Conservation (phyloP, 2,329 filamentous ascomycete species). For the Grosmannia serpens region DNA sequence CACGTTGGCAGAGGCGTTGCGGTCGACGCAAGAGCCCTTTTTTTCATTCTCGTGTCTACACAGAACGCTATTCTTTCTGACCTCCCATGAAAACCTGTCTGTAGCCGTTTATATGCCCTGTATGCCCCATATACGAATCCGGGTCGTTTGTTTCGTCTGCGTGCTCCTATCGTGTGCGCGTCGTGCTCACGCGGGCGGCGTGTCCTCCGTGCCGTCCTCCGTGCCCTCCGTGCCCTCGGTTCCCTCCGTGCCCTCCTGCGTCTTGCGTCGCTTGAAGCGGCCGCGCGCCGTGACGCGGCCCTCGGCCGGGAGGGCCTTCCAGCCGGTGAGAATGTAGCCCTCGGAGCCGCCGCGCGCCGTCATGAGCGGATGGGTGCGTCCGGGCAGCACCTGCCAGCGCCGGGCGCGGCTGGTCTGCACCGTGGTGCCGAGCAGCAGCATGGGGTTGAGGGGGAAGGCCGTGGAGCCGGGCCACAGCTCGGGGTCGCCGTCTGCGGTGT, state of each 20-base stretch:
- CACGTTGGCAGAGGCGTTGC: neutral
- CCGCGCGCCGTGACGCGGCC: constrained; percentile 76
- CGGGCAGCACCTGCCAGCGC: constrained; percentile 83
- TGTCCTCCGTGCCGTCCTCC: no score
- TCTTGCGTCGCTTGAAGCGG: constrained; percentile 56
- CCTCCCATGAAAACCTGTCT: neutral
- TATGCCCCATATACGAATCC: neutral
- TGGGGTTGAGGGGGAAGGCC: constrained; percentile 82
- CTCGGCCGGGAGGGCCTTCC: constrained; percentile 66
- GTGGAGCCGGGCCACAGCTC: constrained; percentile 46
- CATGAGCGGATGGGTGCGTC: constrained; percentile 90
- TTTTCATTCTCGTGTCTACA: neutral
- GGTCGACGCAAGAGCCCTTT: no score
- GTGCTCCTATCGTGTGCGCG: neutral
- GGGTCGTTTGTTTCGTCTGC: neutral
- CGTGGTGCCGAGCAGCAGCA: constrained; percentile 64
- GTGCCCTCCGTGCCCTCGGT: neutral
- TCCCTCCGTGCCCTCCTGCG: neutral
- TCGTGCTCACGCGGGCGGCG: no score
- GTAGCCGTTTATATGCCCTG: neutral
- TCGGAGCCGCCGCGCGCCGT: constrained; percentile 77
- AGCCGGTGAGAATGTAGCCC: constrained; percentile 80
- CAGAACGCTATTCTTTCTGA: no score
- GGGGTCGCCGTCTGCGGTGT: constrained; percentile 30
- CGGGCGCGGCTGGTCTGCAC: constrained; percentile 72